Conservation (phyloP, 2,329 filamentous ascomycete genomes). For the Penicillium sp. region DNA sequence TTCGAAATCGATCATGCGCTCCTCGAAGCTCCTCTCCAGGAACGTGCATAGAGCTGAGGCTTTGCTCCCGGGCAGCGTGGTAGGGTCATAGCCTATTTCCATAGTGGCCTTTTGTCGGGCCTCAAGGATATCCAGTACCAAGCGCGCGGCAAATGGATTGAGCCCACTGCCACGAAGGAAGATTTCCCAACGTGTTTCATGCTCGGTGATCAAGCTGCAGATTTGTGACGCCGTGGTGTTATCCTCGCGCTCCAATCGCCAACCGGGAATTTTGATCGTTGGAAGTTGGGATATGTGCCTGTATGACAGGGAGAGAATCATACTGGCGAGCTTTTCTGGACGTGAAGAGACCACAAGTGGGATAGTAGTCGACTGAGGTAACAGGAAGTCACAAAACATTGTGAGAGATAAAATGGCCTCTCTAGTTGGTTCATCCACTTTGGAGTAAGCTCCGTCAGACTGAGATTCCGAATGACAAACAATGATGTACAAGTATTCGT, state of each 20-base stretch:
- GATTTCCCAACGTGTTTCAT: slow-evolving; percentile 62
- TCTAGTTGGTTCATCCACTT: neutral
- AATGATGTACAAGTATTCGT: slow-evolving; percentile 1
- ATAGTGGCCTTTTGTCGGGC: neutral
- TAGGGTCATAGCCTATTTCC: too few relatives aligned
- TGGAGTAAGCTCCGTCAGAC: too few relatives aligned
- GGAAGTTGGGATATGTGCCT: slow-evolving; percentile 20
- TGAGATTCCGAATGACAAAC: neutral
- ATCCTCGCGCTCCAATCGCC: neutral
- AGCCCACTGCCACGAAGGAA: slow-evolving; percentile 61
- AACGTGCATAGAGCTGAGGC: neutral
- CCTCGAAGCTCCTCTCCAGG: too few relatives aligned
- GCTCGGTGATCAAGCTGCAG: slow-evolving; percentile 39
- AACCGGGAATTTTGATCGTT: slow-evolving; percentile 2
- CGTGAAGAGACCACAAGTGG: neutral
- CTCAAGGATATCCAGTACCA: slow-evolving; percentile 43
- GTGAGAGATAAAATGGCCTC: neutral
- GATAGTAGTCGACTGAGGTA: neutral
- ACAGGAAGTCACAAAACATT: neutral
- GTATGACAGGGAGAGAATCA: neutral
- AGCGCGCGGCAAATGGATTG: slow-evolving; percentile 67
- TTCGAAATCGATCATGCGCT: too few relatives aligned
- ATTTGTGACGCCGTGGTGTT: slow-evolving; percentile 8
- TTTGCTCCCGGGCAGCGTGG: too few relatives aligned
- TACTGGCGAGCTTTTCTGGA: neutral